Conservation (phyloP, 2,329 filamentous ascomycete species). For the Talaromyces sp. region DNA sequence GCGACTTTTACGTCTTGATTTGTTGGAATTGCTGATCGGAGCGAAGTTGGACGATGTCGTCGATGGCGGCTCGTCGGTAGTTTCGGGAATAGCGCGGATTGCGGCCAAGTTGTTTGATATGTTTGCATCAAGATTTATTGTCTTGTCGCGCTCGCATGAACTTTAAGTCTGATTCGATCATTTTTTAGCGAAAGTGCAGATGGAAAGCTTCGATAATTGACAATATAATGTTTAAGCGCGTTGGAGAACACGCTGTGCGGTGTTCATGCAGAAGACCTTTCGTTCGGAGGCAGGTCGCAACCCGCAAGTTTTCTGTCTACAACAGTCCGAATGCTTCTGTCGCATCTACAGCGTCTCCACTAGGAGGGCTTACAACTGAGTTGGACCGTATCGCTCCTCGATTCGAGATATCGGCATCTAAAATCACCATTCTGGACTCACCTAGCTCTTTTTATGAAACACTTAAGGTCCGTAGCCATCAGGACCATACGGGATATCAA, state of each 20-base stretch:
- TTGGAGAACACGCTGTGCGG: constrained; percentile 35
- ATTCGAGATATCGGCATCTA: constrained; percentile 75
- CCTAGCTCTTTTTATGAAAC: constrained; percentile 88
- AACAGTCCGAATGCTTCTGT: constrained; percentile 23
- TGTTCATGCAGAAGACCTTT: constrained; percentile 28
- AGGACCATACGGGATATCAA: neutral
- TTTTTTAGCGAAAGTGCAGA: neutral
- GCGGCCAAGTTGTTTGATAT: constrained; percentile 26
- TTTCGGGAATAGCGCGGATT: constrained; percentile 23
- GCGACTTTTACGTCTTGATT: constrained; percentile 7
- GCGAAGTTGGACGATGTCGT: constrained; percentile 18
- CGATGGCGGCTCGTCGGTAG: constrained; percentile 21
- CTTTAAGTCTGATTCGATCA: neutral
- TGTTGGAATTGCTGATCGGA: constrained; percentile 13
- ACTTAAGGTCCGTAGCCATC: constrained; percentile 60
- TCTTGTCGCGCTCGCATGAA: neutral
- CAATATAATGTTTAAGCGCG: constrained; percentile 35
- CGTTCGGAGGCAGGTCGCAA: constrained; percentile 27
- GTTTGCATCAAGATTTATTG: constrained; percentile 28
- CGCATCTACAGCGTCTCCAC: constrained; percentile 37
- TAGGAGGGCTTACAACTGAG: constrained; percentile 63
- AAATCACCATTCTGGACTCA: constrained; percentile 71
- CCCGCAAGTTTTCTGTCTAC: constrained; percentile 37
- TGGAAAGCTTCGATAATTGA: neutral
- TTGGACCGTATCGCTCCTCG: constrained; percentile 86